Percentiles rank a stretch among this genome's conserved stretches.
Evolutionary conservation across 73 alveolate genomes (phyloP).

Genomic region (Symbiodinium pilosum): DNA sequence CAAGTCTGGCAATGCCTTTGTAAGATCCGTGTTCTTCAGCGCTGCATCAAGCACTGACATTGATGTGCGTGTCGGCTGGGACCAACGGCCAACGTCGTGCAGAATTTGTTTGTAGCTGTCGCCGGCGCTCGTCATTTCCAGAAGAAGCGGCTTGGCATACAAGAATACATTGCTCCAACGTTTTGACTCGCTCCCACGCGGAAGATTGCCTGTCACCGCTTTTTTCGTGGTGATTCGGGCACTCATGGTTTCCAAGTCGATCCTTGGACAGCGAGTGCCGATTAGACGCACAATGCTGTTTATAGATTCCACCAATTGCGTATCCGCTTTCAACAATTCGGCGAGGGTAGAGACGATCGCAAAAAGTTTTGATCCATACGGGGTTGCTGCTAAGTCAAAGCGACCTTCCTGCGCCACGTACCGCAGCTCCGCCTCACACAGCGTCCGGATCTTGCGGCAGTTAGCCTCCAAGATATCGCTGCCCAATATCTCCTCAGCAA

Average conservation of each 20-base stretch:
- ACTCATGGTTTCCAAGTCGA: not conserved
- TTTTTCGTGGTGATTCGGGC: not conserved
- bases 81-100: not conserved
- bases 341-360: not conserved
- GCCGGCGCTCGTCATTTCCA: not conserved
- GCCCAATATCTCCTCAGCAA: not conserved
- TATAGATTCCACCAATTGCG: slow-evolving; percentile 8
- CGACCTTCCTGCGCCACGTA: not conserved
- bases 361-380: not conserved
- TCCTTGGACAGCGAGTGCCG: not conserved
- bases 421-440: not conserved
- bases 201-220: not conserved
- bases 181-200: not conserved
- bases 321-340: not conserved
- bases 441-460: not conserved
- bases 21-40: not conserved
- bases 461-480: not conserved
- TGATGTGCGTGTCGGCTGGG: not conserved
- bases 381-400: not conserved
- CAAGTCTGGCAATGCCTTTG: not conserved
- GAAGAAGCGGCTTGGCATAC: not conserved
- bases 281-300: not conserved
- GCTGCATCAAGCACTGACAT: not conserved
- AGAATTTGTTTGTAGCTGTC: not conserved
- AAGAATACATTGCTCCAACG: not conserved